Percentiles rank a stretch among this genome's conserved stretches.
Conservation (phyloP, 495 filamentous ascomycete genomes). For the Aeminium ludgeri region DNA sequence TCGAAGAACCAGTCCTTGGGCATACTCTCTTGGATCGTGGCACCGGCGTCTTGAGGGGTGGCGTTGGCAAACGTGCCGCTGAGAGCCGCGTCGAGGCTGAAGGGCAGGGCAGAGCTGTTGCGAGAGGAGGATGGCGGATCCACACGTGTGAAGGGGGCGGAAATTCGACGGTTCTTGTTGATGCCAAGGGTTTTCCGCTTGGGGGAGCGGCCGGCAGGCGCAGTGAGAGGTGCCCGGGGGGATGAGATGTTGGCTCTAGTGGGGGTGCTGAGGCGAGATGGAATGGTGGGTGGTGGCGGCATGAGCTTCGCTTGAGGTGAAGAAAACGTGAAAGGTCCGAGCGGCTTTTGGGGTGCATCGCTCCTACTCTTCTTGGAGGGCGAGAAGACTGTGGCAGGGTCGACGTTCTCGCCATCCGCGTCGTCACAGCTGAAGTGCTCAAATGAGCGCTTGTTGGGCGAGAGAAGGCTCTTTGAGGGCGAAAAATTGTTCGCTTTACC, state of each 20-base stretch:
- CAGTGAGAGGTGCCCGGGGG: constrained; percentile 17
- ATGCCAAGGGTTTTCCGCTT: constrained; percentile 43
- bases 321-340: constrained; percentile 19
- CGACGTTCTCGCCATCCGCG: constrained; percentile 64
- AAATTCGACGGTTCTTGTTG: constrained; percentile 37
- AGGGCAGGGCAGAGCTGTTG: constrained; percentile 34
- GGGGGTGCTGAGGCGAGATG: constrained; percentile 28
- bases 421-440: constrained; percentile 27
- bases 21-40: constrained; percentile 25
- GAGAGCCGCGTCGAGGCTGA: constrained; percentile 66
- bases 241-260: constrained; percentile 18
- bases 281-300: constrained; percentile 29
- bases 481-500: constrained; percentile 8
- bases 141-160: constrained; percentile 37
- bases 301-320: constrained; percentile 10
- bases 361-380: constrained; percentile 53
- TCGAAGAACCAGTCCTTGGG: constrained; percentile 71
- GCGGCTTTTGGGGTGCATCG: constrained; percentile 24
- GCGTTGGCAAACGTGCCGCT: constrained; percentile 39
- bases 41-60: constrained; percentile 9
- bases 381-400: constrained; percentile 44
- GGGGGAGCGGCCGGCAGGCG: constrained; percentile 46
- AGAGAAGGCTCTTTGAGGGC: constrained; percentile 16
- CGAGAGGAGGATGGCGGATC: constrained; percentile 35
- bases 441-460: constrained; percentile 27